Percentiles rank a stretch among this genome's conserved stretches.
These are phyloP conservation scores for Exophiala aquamarina DNA, from an alignment of 2,329 filamentous ascomycete genomes.

Conservation along the genomic window DNA sequence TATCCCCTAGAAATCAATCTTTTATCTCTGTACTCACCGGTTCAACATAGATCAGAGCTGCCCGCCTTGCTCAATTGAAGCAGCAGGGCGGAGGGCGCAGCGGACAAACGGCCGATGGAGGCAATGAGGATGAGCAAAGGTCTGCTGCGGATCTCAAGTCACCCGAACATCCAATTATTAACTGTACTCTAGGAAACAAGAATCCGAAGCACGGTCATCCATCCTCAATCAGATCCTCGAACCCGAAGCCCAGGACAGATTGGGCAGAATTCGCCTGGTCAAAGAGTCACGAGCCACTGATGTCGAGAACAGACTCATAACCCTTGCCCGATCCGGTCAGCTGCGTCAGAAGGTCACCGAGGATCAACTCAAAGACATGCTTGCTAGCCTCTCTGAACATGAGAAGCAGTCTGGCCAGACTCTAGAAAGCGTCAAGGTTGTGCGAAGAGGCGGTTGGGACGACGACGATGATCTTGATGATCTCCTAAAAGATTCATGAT, in stretches of 20 bases:
- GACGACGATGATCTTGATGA: constrained; percentile 65
- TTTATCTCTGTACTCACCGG: constrained; percentile 14
- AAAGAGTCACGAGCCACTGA: constrained; percentile 88
- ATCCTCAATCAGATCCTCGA: constrained; percentile 92
- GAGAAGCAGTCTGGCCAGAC: constrained; percentile 59
- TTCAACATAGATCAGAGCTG: constrained; percentile 83
- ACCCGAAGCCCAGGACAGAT: constrained; percentile 87
- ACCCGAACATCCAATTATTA: constrained; percentile 30
- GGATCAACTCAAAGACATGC: constrained; percentile 85
- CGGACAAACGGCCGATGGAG: constrained; percentile 43
- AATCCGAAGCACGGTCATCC: constrained; percentile 70
- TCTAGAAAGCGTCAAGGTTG: constrained; percentile 80
- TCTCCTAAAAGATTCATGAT: constrained; percentile 25
- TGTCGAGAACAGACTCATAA: constrained; percentile 89
- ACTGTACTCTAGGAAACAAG: constrained; percentile 35
- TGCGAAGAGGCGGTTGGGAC: constrained; percentile 81
- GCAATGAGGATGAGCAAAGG: constrained; percentile 60
- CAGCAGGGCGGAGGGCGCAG: constrained; percentile 53
- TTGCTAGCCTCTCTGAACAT: constrained; percentile 51
- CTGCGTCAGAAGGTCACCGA: constrained; percentile 85
- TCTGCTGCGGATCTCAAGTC: constrained; percentile 1
- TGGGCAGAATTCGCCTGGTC: constrained; percentile 91
- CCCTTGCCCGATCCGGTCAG: constrained; percentile 85
- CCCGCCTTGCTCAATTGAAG: constrained; percentile 90
- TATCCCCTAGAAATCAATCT: not conserved